Percentiles rank a stretch among this genome's conserved stretches.
Conservation (phyloP, 768 basidiomycete genomes). For the Agaricus bisporus region DNA sequence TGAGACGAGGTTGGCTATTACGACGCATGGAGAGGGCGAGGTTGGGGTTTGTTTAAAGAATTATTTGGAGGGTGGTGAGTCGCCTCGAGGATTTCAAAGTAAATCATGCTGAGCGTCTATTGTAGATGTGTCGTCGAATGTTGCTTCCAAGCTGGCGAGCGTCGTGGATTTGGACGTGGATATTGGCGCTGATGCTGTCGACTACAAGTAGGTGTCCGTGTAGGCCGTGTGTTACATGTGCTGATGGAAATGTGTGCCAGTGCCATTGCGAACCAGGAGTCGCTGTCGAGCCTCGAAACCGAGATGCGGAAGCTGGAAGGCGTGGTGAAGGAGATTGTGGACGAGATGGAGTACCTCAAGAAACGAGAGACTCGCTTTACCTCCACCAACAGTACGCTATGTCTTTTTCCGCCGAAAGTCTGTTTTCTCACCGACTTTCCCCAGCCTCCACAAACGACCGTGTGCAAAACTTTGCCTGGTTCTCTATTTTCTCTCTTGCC, state of each 20-base stretch:
- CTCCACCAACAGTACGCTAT: conserved; percentile 76
- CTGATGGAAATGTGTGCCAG: conserved; percentile 30
- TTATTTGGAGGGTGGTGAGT: conserved; percentile 64
- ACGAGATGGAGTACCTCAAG: conserved; percentile 91
- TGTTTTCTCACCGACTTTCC: not conserved
- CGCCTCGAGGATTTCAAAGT: not conserved
- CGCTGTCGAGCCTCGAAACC: conserved; percentile 89
- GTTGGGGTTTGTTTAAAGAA: conserved; percentile 96
- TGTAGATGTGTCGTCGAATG: conserved; percentile 35
- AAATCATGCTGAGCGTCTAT: not conserved
- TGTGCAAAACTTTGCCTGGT: conserved; percentile 90
- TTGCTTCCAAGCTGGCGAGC: conserved; percentile 47
- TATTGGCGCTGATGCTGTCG: conserved; percentile 96
- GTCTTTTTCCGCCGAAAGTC: not conserved
- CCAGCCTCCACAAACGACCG: conserved; percentile 87
- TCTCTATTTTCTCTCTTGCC: conserved; percentile 74
- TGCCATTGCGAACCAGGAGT: conserved; percentile 98
- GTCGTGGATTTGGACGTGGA: conserved; percentile 93
- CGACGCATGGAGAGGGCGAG: conserved; percentile 89
- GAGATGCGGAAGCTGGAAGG: conserved; percentile 99
- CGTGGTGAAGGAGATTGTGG: conserved; percentile 87
- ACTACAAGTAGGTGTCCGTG: conserved; percentile 79
- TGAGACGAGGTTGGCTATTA: conserved; percentile 91
- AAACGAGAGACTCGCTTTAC: conserved; percentile 84
- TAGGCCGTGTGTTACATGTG: not conserved